Conservation (phyloP, 345 rosid species). For the Populus nigra region DNA sequence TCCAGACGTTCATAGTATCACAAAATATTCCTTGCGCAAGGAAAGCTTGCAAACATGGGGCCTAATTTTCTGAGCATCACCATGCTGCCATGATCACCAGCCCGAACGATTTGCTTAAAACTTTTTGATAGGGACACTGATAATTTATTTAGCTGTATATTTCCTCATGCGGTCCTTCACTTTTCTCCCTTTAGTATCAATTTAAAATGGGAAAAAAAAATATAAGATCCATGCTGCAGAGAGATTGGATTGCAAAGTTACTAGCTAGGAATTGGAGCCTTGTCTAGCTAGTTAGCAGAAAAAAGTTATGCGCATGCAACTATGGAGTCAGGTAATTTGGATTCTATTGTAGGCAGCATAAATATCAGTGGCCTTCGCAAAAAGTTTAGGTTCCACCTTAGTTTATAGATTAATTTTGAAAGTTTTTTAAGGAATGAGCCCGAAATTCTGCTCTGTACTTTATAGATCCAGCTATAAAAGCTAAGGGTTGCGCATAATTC, state of each 20-base stretch:
- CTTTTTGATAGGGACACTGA: background rate
- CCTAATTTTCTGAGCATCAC: conserved; percentile 23
- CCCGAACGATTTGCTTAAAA: background rate
- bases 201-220: background rate
- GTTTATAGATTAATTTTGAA: background rate
- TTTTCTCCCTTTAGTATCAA: background rate
- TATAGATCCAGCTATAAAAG: no score
- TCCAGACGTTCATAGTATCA: background rate
- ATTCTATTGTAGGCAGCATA: background rate
- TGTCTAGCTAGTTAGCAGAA: background rate
- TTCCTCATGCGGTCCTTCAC: background rate
- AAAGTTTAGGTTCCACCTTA: background rate
- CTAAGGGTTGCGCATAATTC: no score
- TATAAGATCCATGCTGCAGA: background rate
- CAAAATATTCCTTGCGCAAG: conserved; percentile 4
- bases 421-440: background rate
- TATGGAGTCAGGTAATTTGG: background rate
- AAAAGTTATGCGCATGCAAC: background rate
- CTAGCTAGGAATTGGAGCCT: background rate
- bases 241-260: background rate
- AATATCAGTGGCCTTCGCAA: background rate
- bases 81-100: conserved; percentile 35
- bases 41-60: conserved; percentile 17
- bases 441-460: no score
- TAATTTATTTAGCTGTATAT: background rate